Evolutionary conservation across 345 rosid genomes (phyloP).

Genomic region (Pistacia atlantica): DNA sequence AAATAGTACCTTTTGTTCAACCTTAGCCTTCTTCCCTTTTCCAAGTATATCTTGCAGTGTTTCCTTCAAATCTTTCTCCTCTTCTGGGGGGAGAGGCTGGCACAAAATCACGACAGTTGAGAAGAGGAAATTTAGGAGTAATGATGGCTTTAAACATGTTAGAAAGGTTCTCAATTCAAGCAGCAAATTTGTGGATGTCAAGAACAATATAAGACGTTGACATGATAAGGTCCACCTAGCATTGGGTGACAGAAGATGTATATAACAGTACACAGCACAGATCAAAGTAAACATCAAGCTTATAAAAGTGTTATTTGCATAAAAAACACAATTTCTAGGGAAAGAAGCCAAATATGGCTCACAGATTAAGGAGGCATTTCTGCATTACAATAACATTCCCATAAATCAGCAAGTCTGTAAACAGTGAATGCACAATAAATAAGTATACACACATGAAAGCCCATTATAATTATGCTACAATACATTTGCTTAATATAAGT

Average conservation of each 20-base stretch:
- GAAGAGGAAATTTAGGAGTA: not conserved
- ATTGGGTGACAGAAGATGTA: not conserved
- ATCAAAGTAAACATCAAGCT: not conserved
- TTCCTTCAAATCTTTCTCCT: conserved; percentile 85
- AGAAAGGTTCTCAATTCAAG: not conserved
- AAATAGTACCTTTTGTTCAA: conserved; percentile 78
- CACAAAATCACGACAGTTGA: conserved; percentile 11
- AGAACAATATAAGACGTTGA: not conserved
- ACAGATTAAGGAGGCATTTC: not conserved
- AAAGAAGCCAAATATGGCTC: not conserved
- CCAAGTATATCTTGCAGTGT: conserved; percentile 79
- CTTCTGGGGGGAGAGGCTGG: conserved; percentile 85
- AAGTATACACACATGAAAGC: not conserved
- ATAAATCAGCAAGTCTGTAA: not conserved
- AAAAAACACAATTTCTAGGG: not conserved
- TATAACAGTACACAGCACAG: not conserved
- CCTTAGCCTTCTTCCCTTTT: conserved; percentile 66
- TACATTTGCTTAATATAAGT: not conserved
- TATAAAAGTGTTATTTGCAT: not conserved
- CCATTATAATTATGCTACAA: not conserved
- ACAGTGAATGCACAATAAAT: not conserved
- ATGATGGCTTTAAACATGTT: not conserved
- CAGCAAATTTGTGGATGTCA: not conserved
- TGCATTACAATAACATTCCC: no score
- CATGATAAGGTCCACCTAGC: not conserved